Evolutionary conservation across 2,329 filamentous ascomycete genomes (phyloP), one percentile per base, ranked within the genome.

Genomic region (Knufia fluminis): DNA sequence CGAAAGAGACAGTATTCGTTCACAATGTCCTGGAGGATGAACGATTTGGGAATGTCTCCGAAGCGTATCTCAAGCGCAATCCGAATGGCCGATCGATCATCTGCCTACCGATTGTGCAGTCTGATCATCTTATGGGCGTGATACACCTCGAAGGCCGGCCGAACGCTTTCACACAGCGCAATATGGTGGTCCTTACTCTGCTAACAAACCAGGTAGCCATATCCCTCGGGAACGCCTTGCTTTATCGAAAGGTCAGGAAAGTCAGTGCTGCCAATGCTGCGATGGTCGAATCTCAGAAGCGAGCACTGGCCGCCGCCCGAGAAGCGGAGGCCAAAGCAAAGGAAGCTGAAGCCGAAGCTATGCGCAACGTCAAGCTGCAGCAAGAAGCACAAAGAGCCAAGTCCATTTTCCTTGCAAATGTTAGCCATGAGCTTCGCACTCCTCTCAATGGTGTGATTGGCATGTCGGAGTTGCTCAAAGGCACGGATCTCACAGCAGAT

Each of bases 211-310:
- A 83, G 58, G 77, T 83, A 19, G 76, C 63, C 10, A 82, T 83
- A 32, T 83, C 79, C 0, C 68, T 83, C 17, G 77, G 78, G 14
- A 83, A 83, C 58, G 79, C 79, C 0, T 61, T 82, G 43, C 70
- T 83, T 1, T 82, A 82, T 68, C 78, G 66, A 31, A 72, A 78
- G 56, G 70, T 81, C 2, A 76, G 79, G 58, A 78, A 76, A 58
- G 77, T 82, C 20, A 79, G 77, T 55, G 78, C 79, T 1, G 76
- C 75, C 46, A 83, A 83, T 59, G 73, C 74, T 24, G 77, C 78
- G 2, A 83, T 83, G 79, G 72, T 83, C 4, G 78, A 80, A 57
- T 74, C 80, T 39, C 80, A 83, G 58, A 82, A 80, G 62, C 72
- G 77, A 46, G 76, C 80, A 2, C 70, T 83, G 17, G 72, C 73